phyloP scores from a whole-genome alignment of 2,329 filamentous ascomycete genomes.

The Alternaria sp. region DNA sequence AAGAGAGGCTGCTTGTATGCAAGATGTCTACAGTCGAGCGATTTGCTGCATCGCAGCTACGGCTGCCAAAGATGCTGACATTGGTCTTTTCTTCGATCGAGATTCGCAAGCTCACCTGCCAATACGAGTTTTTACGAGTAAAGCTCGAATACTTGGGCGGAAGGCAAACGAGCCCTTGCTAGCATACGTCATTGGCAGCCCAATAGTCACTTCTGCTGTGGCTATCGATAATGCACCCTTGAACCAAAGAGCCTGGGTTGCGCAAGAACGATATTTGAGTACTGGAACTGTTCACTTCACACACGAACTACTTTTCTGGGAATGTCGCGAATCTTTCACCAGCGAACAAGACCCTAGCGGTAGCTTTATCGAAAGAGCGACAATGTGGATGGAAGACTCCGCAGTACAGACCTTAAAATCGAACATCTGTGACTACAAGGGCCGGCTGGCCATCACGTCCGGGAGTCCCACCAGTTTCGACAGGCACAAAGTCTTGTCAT shows the following conservation, averaged over 20 bases:
- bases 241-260: constrained; percentile 22
- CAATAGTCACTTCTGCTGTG: background rate
- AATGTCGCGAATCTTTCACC: constrained; percentile 3
- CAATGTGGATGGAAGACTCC: too few species aligned
- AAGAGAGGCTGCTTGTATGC: constrained; percentile 6
- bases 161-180: background rate
- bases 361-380: background rate
- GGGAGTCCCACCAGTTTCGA: background rate
- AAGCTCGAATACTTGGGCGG: background rate
- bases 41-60: constrained; percentile 16
- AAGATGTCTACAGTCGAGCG: constrained; percentile 10
- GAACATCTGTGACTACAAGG: background rate
- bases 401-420: background rate
- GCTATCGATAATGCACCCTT: constrained; percentile 6
- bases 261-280: constrained; percentile 21
- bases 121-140: background rate
- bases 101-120: background rate
- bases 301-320: constrained; percentile 14
- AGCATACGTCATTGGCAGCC: background rate
- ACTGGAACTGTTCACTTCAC: constrained; percentile 19
- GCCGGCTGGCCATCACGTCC: too few species aligned
- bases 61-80: background rate
- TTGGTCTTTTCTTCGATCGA: constrained; percentile 5
- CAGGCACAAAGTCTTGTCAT: background rate
- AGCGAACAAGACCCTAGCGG: background rate